Evolutionary conservation across 2,329 filamentous ascomycete species (phyloP).

Genomic region (Colletotrichum godetiae): DNA sequence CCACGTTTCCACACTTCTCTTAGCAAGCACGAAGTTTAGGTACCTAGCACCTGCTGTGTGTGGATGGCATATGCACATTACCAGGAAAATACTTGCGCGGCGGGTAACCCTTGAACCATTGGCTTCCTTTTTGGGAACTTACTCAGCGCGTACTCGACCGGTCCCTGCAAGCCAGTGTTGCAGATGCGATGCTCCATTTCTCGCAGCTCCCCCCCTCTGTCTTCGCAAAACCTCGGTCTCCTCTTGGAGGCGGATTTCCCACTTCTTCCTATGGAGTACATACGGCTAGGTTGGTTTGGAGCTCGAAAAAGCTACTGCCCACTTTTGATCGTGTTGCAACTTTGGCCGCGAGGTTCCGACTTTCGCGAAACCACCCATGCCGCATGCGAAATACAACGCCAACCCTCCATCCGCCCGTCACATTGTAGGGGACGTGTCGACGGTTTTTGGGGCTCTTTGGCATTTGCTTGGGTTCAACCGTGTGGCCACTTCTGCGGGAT

Average conservation of each 20-base stretch:
- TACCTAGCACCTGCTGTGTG: background rate
- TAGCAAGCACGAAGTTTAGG: background rate
- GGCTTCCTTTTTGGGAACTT: conserved; percentile 26
- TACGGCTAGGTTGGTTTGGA: background rate
- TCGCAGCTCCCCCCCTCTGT: background rate
- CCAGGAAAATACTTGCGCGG: background rate
- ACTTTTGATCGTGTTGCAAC: background rate
- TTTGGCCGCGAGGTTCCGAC: background rate
- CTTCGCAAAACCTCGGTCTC: background rate
- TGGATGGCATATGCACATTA: background rate
- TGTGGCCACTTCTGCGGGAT: conserved; percentile 6
- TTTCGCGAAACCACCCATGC: background rate
- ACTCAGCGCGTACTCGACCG: conserved; percentile 6
- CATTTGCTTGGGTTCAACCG: background rate
- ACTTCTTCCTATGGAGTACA: background rate
- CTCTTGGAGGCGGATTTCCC: background rate
- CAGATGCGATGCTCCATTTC: conserved; percentile 5
- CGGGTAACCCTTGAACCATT: conserved; percentile 15
- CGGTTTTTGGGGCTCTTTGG: conserved; percentile 3
- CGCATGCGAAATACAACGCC: conserved; percentile 12
- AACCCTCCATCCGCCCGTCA: conserved; percentile 3
- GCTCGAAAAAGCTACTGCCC: background rate
- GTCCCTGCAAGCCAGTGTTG: conserved; percentile 10
- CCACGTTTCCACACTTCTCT: background rate
- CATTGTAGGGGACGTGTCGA: background rate